phyloP scores from a whole-genome alignment of 2,329 filamentous ascomycete genomes.

The Colletotrichum lini region DNA sequence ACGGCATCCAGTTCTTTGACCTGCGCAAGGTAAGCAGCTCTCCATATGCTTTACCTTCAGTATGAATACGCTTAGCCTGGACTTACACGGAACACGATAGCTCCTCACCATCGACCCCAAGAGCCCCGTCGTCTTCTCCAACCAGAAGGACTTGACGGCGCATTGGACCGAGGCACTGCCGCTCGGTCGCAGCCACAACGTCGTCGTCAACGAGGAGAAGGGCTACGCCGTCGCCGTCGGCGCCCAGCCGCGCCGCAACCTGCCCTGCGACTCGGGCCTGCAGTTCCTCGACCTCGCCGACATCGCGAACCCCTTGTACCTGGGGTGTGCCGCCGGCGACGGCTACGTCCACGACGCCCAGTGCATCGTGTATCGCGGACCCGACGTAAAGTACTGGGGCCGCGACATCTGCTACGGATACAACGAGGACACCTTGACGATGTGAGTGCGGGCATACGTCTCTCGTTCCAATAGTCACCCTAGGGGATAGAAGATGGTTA shows the following conservation, averaged over 20 bases:
- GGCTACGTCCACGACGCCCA: conserved; percentile 75
- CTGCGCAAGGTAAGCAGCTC: conserved; percentile 58
- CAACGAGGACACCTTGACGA: conserved; percentile 66
- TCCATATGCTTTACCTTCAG: not conserved
- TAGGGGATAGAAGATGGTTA: not conserved
- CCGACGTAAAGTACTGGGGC: conserved; percentile 62
- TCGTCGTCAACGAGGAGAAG: conserved; percentile 62
- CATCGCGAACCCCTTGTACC: conserved; percentile 65
- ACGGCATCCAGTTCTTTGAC: conserved; percentile 73
- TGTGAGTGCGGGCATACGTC: conserved; percentile 47
- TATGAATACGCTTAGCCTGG: not conserved
- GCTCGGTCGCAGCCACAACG: conserved; percentile 61
- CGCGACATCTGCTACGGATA: conserved; percentile 70
- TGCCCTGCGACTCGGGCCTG: conserved; percentile 64
- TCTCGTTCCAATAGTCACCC: too few species aligned
- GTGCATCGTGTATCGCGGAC: conserved; percentile 69
- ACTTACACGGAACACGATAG: conserved; percentile 31
- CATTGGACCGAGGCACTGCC: conserved; percentile 51
- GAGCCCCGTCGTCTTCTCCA: conserved; percentile 49
- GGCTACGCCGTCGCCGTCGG: conserved; percentile 62
- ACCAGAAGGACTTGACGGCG: conserved; percentile 48
- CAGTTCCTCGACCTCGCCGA: conserved; percentile 71
- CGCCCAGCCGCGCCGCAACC: conserved; percentile 53
- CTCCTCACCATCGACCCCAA: conserved; percentile 59
- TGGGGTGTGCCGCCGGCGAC: conserved; percentile 68